Percentiles rank a stretch among this genome's conserved stretches.
Conservation (phyloP, 345 rosid species). For the Syzygium grande region DNA sequence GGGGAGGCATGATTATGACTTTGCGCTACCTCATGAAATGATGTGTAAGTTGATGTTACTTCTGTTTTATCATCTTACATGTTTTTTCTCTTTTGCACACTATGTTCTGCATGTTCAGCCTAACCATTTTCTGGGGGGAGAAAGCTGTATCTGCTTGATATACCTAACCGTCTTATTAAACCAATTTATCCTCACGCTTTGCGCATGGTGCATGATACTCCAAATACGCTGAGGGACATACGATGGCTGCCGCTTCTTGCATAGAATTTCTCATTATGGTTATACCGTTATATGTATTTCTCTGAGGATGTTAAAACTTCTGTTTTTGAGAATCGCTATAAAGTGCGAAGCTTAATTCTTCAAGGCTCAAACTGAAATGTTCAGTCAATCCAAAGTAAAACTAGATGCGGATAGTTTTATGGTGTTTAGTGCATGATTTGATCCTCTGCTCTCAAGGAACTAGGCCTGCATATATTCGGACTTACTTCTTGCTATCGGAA, state of each 20-base stretch:
- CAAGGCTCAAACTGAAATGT: neutral
- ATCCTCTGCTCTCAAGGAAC: neutral
- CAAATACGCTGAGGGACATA: neutral
- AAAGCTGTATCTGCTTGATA: neutral
- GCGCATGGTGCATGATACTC: neutral
- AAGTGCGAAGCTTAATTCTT: neutral
- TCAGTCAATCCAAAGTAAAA: neutral
- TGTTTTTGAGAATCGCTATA: neutral
- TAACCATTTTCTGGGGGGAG: neutral
- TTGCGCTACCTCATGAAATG: conserved; percentile 86
- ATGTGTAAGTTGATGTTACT: conserved; percentile 47
- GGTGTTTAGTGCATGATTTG: neutral
- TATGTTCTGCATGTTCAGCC: neutral
- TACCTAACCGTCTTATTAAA: neutral
- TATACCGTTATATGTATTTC: neutral
- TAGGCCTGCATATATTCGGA: neutral
- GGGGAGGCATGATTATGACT: conserved; percentile 85
- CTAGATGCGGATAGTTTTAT: neutral
- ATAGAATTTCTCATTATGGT: neutral
- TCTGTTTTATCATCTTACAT: neutral
- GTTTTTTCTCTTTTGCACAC: neutral
- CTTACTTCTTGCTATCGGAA: neutral
- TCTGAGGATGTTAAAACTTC: neutral
- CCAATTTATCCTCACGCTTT: neutral
- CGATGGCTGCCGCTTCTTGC: neutral